Evolutionary conservation across 106 monocot species (phyloP), one percentile per base, ranked within the genome.

Genomic region (Dendrobium nobile): DNA sequence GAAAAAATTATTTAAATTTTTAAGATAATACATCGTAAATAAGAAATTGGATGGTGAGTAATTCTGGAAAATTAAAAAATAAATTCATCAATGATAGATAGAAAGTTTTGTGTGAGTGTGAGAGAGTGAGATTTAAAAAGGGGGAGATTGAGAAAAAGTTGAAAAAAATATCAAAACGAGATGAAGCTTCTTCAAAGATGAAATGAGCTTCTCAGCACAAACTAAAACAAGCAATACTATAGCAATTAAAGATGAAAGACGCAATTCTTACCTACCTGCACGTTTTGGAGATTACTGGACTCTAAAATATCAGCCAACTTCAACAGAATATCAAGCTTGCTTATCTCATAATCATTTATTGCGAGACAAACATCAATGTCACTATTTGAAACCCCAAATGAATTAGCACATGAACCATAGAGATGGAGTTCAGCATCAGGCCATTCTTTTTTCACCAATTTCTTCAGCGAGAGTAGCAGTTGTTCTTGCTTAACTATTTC

Each of bases 391-490:
- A 90, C 91, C 68, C 91, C 99, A 81, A 99, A 99, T 28, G 93
- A 93, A 82, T 93, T 99, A 48, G 99, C 99, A 89, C 95, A 99
- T 31, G 99, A 99, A 79, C 99, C 99, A 83, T 99, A 99, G 76
- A 95, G 77, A 75, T 91, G 86, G 2, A 99, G 86, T 72, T 82
- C 79, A 72, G 99, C 89, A 84, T 85, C 78, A 41, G 99, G 90
- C 99, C 95, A 99, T 87, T 99, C 95, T 80, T 85, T 86, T 24
- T 61, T 86, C 22, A 99, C 91, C 75, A 99, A 22, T 43, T 86
- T 90, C 67, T 72, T 75, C 72, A 99, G 74, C 19, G 84, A 86
- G 22, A 75, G 45, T 75, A 93, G 76, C 28, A 99, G 73, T 58
- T 95, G 88, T 31, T 79, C 95, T 58, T 95, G 99, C 77, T 95